Conservation (phyloP, 192 early-diverging fungal genomes). For the Podila verticillata region DNA sequence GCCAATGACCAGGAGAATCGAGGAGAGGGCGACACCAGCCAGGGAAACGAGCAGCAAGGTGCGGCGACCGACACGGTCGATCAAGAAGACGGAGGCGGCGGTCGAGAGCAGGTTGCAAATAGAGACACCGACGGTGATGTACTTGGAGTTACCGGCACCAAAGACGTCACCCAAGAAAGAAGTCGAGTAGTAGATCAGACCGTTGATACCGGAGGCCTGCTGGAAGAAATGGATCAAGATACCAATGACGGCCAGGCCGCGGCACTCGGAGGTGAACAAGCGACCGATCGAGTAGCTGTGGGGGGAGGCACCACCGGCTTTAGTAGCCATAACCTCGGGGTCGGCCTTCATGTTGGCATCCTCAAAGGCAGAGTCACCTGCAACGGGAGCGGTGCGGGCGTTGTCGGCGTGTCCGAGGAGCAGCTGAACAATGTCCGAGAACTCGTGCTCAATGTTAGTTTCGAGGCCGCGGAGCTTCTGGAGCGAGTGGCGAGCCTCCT, state of each 20-base stretch:
- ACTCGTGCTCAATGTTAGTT: conserved; percentile 68
- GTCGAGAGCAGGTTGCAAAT: conserved; percentile 71
- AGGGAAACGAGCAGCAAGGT: conserved; percentile 70
- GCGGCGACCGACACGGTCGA: conserved; percentile 75
- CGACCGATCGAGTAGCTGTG: conserved; percentile 62
- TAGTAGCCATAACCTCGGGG: conserved; percentile 49
- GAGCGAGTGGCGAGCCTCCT: conserved; percentile 66
- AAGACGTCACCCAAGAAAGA: conserved; percentile 78
- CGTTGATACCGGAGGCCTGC: conserved; percentile 89
- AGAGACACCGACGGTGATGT: conserved; percentile 68
- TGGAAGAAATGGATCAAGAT: conserved; percentile 78
- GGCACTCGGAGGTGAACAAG: conserved; percentile 64
- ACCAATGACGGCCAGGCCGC: conserved; percentile 69
- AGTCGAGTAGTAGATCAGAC: conserved; percentile 88
- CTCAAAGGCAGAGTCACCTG: conserved; percentile 33
- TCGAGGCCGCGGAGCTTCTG: conserved; percentile 60
- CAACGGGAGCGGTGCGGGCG: neutral
- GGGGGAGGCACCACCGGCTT: conserved; percentile 14
- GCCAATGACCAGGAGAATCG: conserved; percentile 72
- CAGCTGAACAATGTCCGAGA: conserved; percentile 66
- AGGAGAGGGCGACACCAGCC: conserved; percentile 69
- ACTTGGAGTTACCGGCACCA: conserved; percentile 60
- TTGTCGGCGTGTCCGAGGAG: conserved; percentile 51
- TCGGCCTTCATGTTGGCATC: conserved; percentile 19
- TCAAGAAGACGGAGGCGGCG: conserved; percentile 63